phyloP scores from a whole-genome alignment of 1,284 basidiomycete genomes.

The Erythrobasidium hasegawianum region DNA sequence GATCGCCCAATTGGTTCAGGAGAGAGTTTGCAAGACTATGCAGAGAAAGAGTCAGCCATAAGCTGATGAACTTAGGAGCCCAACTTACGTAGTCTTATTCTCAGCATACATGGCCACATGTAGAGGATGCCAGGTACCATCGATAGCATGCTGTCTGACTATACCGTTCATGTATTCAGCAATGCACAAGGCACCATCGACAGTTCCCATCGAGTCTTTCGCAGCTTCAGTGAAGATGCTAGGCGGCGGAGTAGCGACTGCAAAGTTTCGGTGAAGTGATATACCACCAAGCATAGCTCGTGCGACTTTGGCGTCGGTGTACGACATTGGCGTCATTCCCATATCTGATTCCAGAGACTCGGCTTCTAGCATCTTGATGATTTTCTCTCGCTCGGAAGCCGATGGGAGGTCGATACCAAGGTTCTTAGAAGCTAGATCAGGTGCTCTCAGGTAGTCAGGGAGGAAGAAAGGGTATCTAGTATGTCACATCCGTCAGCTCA shows the following conservation, averaged over 20 bases:
- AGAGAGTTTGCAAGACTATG: slow-evolving; percentile 51
- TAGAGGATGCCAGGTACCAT: slow-evolving; percentile 43
- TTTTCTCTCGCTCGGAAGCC: slow-evolving; percentile 5
- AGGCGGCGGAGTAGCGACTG: slow-evolving; percentile 23
- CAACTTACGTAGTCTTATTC: slow-evolving; percentile 40
- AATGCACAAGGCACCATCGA: slow-evolving; percentile 48
- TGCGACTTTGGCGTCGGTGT: slow-evolving; percentile 14
- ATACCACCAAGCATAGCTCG: slow-evolving; percentile 31
- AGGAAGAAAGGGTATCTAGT: slow-evolving; percentile 23
- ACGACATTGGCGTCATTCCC: slow-evolving; percentile 34
- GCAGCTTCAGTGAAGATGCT: slow-evolving; percentile 24
- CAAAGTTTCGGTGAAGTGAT: slow-evolving; percentile 19
- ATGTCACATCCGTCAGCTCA: too few relatives aligned
- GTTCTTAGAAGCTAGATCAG: slow-evolving; percentile 15
- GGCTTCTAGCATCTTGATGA: slow-evolving; percentile 19
- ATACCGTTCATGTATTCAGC: slow-evolving; percentile 48
- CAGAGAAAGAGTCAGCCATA: too few relatives aligned
- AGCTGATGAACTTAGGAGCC: too few relatives aligned
- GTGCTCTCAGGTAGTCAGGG: slow-evolving; percentile 25
- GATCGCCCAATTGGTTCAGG: slow-evolving; percentile 50
- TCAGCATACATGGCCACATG: slow-evolving; percentile 45
- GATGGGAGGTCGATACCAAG: slow-evolving; percentile 20
- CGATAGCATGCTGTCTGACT: slow-evolving; percentile 40
- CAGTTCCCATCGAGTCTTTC: slow-evolving; percentile 29
- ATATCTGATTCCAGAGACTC: slow-evolving; percentile 26